Percentiles rank a stretch among this genome's conserved stretches.
phyloP scores from a whole-genome alignment of 2,329 filamentous ascomycete species.

The Trichoderma lentiforme region DNA sequence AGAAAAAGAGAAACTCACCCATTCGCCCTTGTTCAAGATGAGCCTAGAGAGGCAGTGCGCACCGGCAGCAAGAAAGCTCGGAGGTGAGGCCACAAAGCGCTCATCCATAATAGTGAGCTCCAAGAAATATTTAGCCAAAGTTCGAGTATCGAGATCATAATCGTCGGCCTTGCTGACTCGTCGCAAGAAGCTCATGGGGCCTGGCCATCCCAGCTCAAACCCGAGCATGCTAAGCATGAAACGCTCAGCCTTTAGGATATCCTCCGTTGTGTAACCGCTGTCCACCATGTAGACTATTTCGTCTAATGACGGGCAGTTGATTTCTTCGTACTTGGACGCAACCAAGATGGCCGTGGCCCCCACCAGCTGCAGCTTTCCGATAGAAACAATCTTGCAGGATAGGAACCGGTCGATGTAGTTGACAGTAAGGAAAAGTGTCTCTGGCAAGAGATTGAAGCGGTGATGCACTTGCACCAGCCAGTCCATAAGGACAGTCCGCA shows the following conservation, averaged over 20 bases:
- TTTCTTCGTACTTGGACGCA: slow-evolving; percentile 97
- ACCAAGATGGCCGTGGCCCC: slow-evolving; percentile 94
- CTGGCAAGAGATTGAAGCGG: slow-evolving; percentile 84
- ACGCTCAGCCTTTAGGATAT: slow-evolving; percentile 93
- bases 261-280: slow-evolving; percentile 79
- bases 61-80: slow-evolving; percentile 86
- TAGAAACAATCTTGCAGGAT: slow-evolving; percentile 88
- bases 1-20: slow-evolving; percentile 60
- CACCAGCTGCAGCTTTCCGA: slow-evolving; percentile 92
- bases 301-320: slow-evolving; percentile 90
- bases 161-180: slow-evolving; percentile 98
- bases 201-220: slow-evolving; percentile 97
- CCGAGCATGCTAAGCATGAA: slow-evolving; percentile 98
- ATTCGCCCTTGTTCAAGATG: slow-evolving; percentile 86
- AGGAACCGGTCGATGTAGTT: slow-evolving; percentile 98
- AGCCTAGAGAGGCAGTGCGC: slow-evolving; percentile 88
- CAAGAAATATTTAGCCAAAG: slow-evolving; percentile 94
- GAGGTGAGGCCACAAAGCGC: slow-evolving; percentile 85
- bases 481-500: slow-evolving; percentile 95
- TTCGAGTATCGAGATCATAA: slow-evolving; percentile 92
- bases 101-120: slow-evolving; percentile 98
- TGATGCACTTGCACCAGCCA: slow-evolving; percentile 96
- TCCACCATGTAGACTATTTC: slow-evolving; percentile 99
- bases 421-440: slow-evolving; percentile 90
- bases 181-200: slow-evolving; percentile 95